phyloP scores from a whole-genome alignment of 768 basidiomycete genomes.

The Hericium erinaceus region DNA sequence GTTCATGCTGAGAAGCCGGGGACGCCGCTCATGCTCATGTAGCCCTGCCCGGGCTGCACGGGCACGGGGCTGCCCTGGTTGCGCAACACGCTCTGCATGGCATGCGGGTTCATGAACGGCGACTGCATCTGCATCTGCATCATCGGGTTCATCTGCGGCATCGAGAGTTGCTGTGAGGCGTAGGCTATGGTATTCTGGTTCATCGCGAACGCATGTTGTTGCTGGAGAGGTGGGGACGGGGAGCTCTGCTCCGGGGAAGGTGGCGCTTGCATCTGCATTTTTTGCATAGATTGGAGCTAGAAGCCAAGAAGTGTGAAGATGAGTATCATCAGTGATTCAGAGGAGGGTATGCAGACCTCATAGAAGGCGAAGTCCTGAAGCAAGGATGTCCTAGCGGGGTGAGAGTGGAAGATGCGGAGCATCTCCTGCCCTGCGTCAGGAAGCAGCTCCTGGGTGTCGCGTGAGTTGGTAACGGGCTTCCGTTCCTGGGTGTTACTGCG shows the following conservation, averaged over 20 bases:
- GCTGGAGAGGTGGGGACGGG: constrained; percentile 29
- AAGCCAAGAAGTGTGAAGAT: constrained; percentile 1
- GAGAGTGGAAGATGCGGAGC: constrained; percentile 89
- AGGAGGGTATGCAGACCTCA: constrained; percentile 44
- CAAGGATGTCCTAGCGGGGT: constrained; percentile 87
- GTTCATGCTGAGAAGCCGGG: constrained; percentile 11
- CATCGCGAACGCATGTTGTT: constrained; percentile 37
- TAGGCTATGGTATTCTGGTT: constrained; percentile 50
- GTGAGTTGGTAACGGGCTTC: constrained; percentile 96
- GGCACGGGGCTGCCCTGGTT: constrained; percentile 60
- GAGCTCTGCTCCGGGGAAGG: constrained; percentile 23
- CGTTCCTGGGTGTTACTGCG: constrained; percentile 93
- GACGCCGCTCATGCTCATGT: constrained; percentile 17
- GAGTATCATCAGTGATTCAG: background rate
- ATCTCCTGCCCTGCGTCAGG: constrained; percentile 97
- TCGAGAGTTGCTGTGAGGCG: constrained; percentile 30
- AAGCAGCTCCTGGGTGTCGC: constrained; percentile 94
- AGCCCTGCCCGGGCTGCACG: constrained; percentile 29
- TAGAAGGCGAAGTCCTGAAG: constrained; percentile 92
- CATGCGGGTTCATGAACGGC: constrained; percentile 51
- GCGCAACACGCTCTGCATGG: constrained; percentile 85
- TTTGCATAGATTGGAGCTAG: constrained; percentile 83
- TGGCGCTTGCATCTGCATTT: constrained; percentile 33
- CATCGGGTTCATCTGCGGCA: constrained; percentile 54
- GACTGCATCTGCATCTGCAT: constrained; percentile 49